These are phyloP conservation scores for Calocybe gambosa DNA, from an alignment of 1,284 basidiomycete genomes.

Conservation along the genomic window DNA sequence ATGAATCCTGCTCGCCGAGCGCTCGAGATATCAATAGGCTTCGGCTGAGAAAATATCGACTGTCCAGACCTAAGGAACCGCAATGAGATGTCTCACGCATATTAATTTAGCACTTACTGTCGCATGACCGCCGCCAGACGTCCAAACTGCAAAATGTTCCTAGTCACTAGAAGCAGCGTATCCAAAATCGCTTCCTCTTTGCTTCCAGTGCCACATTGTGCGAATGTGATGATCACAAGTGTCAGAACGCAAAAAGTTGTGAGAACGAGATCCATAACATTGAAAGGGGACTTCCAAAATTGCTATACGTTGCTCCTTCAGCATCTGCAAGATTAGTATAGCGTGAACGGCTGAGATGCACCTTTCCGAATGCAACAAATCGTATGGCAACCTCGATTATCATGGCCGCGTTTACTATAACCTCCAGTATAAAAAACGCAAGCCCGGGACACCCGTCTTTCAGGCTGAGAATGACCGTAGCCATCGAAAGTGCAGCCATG, in stretches of 20 bases:
- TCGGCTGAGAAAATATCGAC: slow-evolving; percentile 87
- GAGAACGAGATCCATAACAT: slow-evolving; percentile 80
- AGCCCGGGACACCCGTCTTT: slow-evolving; percentile 72
- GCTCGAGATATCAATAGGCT: slow-evolving; percentile 83
- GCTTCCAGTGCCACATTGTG: slow-evolving; percentile 69
- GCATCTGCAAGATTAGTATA: not conserved
- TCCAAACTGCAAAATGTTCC: slow-evolving; percentile 89
- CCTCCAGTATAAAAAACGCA: slow-evolving; percentile 85
- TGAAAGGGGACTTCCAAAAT: slow-evolving; percentile 93
- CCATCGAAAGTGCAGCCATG: slow-evolving; percentile 87
- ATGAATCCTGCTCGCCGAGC: slow-evolving; percentile 67
- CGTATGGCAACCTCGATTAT: slow-evolving; percentile 87
- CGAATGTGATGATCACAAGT: slow-evolving; percentile 77
- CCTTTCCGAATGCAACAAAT: slow-evolving; percentile 85
- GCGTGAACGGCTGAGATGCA: slow-evolving; percentile 32
- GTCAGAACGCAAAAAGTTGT: slow-evolving; percentile 86
- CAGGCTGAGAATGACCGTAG: slow-evolving; percentile 86
- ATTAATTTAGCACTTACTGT: slow-evolving; percentile 45
- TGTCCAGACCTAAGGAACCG: slow-evolving; percentile 71
- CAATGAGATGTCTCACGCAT: not conserved
- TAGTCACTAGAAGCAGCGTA: slow-evolving; percentile 81
- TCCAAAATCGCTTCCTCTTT: slow-evolving; percentile 90
- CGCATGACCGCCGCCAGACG: slow-evolving; percentile 85
- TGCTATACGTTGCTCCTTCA: slow-evolving; percentile 49
- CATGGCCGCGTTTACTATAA: slow-evolving; percentile 89